These are phyloP conservation scores for Singerocomus inundabilis DNA, from an alignment of 1,284 basidiomycete species.

Conservation along the genomic window DNA sequence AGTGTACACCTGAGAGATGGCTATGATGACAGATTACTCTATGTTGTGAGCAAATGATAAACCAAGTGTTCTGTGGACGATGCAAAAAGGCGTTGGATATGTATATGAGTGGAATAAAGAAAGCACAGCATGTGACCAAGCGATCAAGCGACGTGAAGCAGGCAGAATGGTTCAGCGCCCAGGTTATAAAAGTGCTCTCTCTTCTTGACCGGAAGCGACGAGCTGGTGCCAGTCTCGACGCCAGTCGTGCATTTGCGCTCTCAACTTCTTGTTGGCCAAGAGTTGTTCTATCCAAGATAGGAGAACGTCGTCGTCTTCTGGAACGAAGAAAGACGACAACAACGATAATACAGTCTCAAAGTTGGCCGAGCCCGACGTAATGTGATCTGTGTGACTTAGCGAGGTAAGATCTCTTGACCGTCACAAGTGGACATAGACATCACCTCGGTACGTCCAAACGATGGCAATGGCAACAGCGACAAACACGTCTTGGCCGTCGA, in stretches of 20 bases:
- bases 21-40: constrained; percentile 32
- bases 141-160: constrained; percentile 10
- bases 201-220: constrained; percentile 65
- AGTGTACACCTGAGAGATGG: constrained; percentile 25
- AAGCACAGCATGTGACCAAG: constrained; percentile 5
- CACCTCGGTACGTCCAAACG: constrained; percentile 86
- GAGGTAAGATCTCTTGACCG: constrained; percentile 4
- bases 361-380: constrained; percentile 72
- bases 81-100: constrained; percentile 19
- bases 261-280: constrained; percentile 68
- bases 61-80: constrained; percentile 18
- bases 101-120: constrained; percentile 32
- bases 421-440: constrained; percentile 18
- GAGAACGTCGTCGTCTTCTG: constrained; percentile 81
- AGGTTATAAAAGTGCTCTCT: constrained; percentile 58
- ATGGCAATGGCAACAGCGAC: constrained; percentile 83
- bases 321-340: constrained; percentile 88
- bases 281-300: constrained; percentile 79
- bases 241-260: constrained; percentile 70
- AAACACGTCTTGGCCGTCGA: constrained; percentile 90
- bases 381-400: constrained; percentile 58
- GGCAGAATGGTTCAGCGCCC: background rate
- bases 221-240: constrained; percentile 70
- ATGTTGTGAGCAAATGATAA: constrained; percentile 30
- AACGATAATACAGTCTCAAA: constrained; percentile 90